Conservation (phyloP, 805 yeast genomes). For the Wickerhamomyces strasburgensis region DNA sequence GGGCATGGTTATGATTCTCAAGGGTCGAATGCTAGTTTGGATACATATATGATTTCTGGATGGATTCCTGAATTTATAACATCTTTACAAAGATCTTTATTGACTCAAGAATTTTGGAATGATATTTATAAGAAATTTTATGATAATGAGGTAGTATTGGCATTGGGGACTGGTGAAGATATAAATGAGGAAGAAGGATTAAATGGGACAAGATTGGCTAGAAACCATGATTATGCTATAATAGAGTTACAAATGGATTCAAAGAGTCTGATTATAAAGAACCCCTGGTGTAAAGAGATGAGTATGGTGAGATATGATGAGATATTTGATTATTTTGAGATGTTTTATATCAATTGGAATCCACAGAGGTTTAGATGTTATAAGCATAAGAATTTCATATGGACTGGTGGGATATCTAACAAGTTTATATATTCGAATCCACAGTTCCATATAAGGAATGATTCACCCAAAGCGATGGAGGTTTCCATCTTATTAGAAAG, state of each 20-base stretch:
- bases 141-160: slow-evolving; percentile 40
- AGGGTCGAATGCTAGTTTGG: slow-evolving; percentile 77
- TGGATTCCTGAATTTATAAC: slow-evolving; percentile 64
- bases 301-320: slow-evolving; percentile 23
- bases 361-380: slow-evolving; percentile 28
- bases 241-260: slow-evolving; percentile 29
- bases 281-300: slow-evolving; percentile 38
- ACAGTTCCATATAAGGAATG: slow-evolving; percentile 39
- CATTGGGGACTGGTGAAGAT: slow-evolving; percentile 62
- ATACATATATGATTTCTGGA: slow-evolving; percentile 59
- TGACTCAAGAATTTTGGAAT: slow-evolving; percentile 30
- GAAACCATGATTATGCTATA: slow-evolving; percentile 71
- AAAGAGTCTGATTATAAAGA: slow-evolving; percentile 30
- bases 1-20: slow-evolving; percentile 49
- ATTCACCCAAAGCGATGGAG: slow-evolving; percentile 22
- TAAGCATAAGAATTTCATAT: slow-evolving; percentile 27
- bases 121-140: slow-evolving; percentile 28
- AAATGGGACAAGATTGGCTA: slow-evolving; percentile 28
- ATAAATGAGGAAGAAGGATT: slow-evolving; percentile 19
- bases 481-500: slow-evolving; percentile 48
- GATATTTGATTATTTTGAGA: slow-evolving; percentile 36
- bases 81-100: slow-evolving; percentile 30
- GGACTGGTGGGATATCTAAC: too few relatives aligned
- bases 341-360: slow-evolving; percentile 67
- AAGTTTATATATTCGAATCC: slow-evolving; percentile 37